Base-by-base conservation (phyloP, 495 filamentous ascomycete genomes). In the Penicillium atrosanguineum region DNA sequence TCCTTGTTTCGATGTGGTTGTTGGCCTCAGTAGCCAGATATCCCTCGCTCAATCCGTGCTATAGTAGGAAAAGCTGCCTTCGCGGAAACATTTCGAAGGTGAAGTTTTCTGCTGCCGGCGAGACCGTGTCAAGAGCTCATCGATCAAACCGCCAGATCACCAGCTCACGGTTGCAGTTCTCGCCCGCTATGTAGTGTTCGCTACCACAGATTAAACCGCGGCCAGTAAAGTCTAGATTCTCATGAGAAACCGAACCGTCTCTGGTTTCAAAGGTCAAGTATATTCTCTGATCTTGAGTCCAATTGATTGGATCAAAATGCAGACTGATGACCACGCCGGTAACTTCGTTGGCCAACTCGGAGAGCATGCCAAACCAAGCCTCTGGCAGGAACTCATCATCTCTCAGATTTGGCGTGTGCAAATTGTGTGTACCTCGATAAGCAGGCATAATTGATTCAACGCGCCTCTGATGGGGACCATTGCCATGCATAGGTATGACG, bases 121-220 rank as follows among this genome's bases (percentile, higher is more conserved):
- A 34, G 1, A 14, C 5, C 47, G 61, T 37, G 71, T 51, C 14
- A 12, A 34, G 1, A 14, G 3, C 47, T 62, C 41, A 72, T 51
- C 62, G 60, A 60, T 75, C 71, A 49, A 87, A 87, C 44, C 78
- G 55, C 53, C 81, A 68, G 49, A 87, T 61, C 0, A 83, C 79
- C 41, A 87, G 64, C 44, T 75, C 73, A 29, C 79, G 71, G 9
- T 66, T 61, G 2, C 61, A 50, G 56, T 83, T 83, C 64, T 87
- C 81, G 5, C 86, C 85, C 11, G 87, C 57, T 16, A 87, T 41
- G 74, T 84, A 87, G 25, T 79, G 61, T 62, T 89, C 86, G 55
- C 83, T 81, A 0, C 85, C 86, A 42, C 65, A 74, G 21, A 89
- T 79, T 55, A 74, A 79, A 4, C 83, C 84, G 56, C 73, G 77